Evolutionary conservation across 2,329 filamentous ascomycete genomes (phyloP).

Genomic region (Trichoderma sp.): DNA sequence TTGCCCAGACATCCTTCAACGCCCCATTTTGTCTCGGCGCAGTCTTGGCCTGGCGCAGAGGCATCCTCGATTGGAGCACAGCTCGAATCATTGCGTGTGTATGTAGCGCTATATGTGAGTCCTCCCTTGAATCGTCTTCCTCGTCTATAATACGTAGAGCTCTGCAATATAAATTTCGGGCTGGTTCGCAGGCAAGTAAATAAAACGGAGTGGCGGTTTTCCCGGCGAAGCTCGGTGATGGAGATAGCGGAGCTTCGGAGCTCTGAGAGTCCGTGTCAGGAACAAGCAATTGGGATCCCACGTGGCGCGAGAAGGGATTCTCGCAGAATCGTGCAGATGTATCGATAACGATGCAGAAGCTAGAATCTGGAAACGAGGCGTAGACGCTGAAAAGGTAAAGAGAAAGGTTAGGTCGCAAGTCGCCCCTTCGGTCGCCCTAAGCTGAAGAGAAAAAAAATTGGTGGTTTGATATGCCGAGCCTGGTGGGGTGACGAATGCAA

Average conservation of each 20-base stretch:
- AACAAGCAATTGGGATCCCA: background rate
- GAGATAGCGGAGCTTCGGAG: slow-evolving; percentile 26
- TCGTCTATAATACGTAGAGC: background rate
- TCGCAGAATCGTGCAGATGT: background rate
- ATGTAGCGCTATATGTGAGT: background rate
- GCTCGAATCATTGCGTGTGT: slow-evolving; percentile 19
- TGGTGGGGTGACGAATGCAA: slow-evolving; percentile 9
- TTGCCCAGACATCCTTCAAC: slow-evolving; percentile 36
- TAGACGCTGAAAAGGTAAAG: background rate
- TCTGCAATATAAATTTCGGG: background rate
- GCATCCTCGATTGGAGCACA: background rate
- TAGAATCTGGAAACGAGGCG: background rate
- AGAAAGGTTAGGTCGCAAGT: background rate
- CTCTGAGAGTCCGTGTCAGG: slow-evolving; percentile 9
- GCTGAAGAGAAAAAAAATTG: background rate
- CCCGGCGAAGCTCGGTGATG: slow-evolving; percentile 22
- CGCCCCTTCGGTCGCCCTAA: background rate
- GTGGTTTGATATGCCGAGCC: background rate
- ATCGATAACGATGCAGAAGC: background rate
- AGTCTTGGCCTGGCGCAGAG: slow-evolving; percentile 26
- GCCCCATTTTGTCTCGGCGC: slow-evolving; percentile 29
- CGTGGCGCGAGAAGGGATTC: background rate
- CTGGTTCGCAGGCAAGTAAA: background rate
- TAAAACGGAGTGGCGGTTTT: background rate
- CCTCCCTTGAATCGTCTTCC: background rate